phyloP scores from a whole-genome alignment of 2,329 filamentous ascomycete genomes.

The Cladosporium sp. region DNA sequence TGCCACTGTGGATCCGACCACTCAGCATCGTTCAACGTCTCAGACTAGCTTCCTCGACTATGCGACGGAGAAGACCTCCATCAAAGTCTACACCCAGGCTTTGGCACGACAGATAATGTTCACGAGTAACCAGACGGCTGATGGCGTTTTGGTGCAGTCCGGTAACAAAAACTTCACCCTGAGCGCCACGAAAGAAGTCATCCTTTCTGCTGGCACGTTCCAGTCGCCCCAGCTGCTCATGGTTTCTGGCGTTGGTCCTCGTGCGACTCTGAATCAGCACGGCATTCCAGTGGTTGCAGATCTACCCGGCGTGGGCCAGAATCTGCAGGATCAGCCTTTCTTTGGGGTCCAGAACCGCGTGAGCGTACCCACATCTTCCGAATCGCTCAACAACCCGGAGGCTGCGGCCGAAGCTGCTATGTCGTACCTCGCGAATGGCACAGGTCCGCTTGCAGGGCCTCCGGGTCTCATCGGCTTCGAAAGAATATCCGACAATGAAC shows the following conservation, averaged over 20 bases:
- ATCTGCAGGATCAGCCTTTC: conserved; percentile 28
- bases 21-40: conserved; percentile 19
- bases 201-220: conserved; percentile 39
- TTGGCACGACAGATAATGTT: conserved; percentile 13
- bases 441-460: conserved; percentile 20
- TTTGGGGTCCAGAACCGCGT: conserved; percentile 30
- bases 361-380: conserved; percentile 16
- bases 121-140: conserved; percentile 1
- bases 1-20: conserved; percentile 25
- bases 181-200: conserved; percentile 36
- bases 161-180: conserved; percentile 19
- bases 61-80: conserved; percentile 23
- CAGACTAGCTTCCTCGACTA: conserved; percentile 25
- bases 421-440: conserved; percentile 15
- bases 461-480: conserved; percentile 22
- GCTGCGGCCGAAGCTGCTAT: conserved; percentile 13
- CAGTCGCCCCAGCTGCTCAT: conserved; percentile 36
- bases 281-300: conserved; percentile 25
- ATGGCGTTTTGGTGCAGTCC: conserved; percentile 16
- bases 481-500: conserved; percentile 21
- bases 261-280: conserved; percentile 25
- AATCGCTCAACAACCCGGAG: conserved; percentile 13
- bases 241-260: conserved; percentile 27
- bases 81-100: conserved; percentile 29
- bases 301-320: conserved; percentile 26